Base-by-base conservation (phyloP, 441 rosid species). In the Erysimum cheiri region DNA sequence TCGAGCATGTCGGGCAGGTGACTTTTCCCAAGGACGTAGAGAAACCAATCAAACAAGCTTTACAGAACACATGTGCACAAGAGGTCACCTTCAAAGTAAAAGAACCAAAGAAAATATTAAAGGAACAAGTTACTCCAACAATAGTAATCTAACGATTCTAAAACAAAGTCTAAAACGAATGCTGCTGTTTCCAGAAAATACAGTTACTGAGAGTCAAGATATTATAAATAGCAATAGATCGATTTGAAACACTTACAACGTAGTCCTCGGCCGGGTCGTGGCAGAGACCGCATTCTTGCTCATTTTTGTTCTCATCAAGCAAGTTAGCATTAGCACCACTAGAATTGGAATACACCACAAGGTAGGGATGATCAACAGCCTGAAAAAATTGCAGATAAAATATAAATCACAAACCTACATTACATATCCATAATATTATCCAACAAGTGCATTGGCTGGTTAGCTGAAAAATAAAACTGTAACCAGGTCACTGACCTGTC, bases 311-410 rank as follows among this genome's bases (percentile, higher is more conserved):
- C 65, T 62, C 35, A 67, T 80, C 78, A 53, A 17, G 65, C 50
- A 47, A 28, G 62, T 69, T 91, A 70, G 70, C 78, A 37, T 81
- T 88, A 47, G 53, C 72, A 24, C 80, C 79, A 41, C 88, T 83
- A 77, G 88, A 55, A 77, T 36, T 79, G 12, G 99, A 95, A 80
- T 88, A 85, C 67, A 81, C 93, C 50, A 95, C 99, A 62, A 95
- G 98, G 80, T 92, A 95, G 43, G 98, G 99, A 80, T 95, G 99
- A 84, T 90, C 95, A 79, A 95, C 97, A 70, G 98, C 98, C 98
- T 95, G 85, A 35, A 78, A 15, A 69, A 75, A 75, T 79, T 36
- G 71, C 67, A 69, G 50, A 56, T 61, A 52, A 24, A 29, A 19
- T 47, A 19, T 52, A 31, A 14, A 57, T 69, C 55, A 78, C 31